These are phyloP conservation scores for Syzygium jambos DNA, from an alignment of 345 rosid species.

Conservation along the genomic window DNA sequence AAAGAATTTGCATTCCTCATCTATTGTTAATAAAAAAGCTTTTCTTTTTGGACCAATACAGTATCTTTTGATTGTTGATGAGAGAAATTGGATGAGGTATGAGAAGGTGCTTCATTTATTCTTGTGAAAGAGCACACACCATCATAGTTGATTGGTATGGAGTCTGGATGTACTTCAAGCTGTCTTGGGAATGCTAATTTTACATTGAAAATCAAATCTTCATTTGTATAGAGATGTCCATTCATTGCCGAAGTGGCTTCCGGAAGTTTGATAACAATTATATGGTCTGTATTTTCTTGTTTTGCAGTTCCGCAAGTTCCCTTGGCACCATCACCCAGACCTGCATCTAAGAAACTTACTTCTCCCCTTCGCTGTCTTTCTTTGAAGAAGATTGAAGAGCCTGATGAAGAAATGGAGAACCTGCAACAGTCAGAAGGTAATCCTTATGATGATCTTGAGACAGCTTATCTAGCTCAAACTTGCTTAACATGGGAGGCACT, in stretches of 20 bases:
- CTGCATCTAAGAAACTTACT: constrained; percentile 67
- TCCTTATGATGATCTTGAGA: constrained; percentile 68
- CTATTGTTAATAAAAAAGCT: neutral
- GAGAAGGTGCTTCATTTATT: neutral
- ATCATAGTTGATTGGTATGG: neutral
- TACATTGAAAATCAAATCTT: neutral
- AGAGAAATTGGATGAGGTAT: neutral
- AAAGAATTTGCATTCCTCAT: neutral
- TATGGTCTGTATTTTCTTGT: constrained; percentile 3
- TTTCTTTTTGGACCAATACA: neutral
- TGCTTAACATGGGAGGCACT: constrained; percentile 98
- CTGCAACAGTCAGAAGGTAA: constrained; percentile 37
- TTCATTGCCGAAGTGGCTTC: neutral
- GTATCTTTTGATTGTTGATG: neutral
- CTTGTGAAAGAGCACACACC: neutral
- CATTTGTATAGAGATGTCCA: neutral
- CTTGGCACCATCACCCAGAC: constrained; percentile 70
- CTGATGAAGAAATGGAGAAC: constrained; percentile 58
- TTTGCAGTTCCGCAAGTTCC: constrained; percentile 35
- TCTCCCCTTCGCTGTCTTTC: constrained; percentile 92
- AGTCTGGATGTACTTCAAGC: neutral
- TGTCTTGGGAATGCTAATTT: neutral
- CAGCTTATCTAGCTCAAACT: constrained; percentile 84
- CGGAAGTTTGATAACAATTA: neutral
- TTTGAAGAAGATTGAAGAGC: constrained; percentile 55